Evolutionary conservation across 148 eudicot species (phyloP).

Genomic region (Camellia sinensis): DNA sequence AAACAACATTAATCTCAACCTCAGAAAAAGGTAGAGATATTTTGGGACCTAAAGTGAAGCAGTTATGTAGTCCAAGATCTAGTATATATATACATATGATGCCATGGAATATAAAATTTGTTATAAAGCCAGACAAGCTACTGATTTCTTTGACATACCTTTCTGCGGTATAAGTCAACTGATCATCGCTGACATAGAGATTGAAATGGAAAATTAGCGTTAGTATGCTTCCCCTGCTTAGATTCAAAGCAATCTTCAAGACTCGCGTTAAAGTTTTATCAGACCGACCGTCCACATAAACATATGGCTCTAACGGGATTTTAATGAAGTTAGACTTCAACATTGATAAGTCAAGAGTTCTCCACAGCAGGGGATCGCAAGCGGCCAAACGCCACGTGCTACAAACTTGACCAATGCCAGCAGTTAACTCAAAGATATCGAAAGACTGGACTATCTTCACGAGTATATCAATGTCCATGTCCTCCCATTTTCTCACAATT

Average conservation of each 20-base stretch:
- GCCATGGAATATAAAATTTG: neutral
- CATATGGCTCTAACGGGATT: slow-evolving; percentile 46
- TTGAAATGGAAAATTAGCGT: slow-evolving; percentile 42
- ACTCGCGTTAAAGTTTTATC: slow-evolving; percentile 34
- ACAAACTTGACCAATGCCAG: slow-evolving; percentile 47
- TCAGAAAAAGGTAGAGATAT: neutral
- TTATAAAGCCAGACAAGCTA: neutral
- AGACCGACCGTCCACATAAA: slow-evolving; percentile 41
- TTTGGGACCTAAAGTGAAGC: neutral
- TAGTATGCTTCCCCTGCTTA: slow-evolving; percentile 30
- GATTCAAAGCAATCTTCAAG: slow-evolving; percentile 39
- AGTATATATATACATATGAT: neutral
- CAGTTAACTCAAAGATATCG: slow-evolving; percentile 34
- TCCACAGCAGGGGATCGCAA: slow-evolving; percentile 49
- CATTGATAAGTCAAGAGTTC: slow-evolving; percentile 36
- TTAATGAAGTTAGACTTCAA: slow-evolving; percentile 42
- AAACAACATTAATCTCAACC: slow-evolving; percentile 3
- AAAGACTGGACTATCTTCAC: slow-evolving; percentile 42
- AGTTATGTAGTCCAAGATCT: neutral
- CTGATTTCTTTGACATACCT: slow-evolving; percentile 27
- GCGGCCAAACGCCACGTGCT: slow-evolving; percentile 45
- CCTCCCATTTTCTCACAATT: slow-evolving; percentile 37
- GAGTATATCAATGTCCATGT: slow-evolving; percentile 43
- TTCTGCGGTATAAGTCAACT: slow-evolving; percentile 46
- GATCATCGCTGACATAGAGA: slow-evolving; percentile 43